Base-by-base conservation (phyloP, 495 filamentous ascomycete genomes). In the Apiosordaria backusii region DNA sequence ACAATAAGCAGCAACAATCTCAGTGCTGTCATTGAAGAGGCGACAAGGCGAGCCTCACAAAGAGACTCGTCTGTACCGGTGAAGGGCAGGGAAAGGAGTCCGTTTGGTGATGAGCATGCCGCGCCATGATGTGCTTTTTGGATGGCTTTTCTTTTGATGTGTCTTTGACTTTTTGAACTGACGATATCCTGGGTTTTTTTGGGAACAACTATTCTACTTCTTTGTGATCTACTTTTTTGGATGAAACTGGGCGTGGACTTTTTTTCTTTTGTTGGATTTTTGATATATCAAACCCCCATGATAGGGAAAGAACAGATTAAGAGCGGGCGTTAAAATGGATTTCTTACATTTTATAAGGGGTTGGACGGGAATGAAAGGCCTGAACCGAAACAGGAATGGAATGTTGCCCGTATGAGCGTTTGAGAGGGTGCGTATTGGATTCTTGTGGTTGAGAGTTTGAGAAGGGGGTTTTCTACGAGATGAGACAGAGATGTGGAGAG, bases 61-160 rank as follows among this genome's bases (percentile, higher is more conserved):
- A 67, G 73, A 52, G 70, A 74, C 24, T 72, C 74, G n/a, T 70
- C 57, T 15, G 45, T 70, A 18, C 71, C 75, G 4, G 64, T 66
- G 16, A 71, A 70, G 67, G 72, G 72, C 58, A 75, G 80, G 60
- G 76, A 80, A 25, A 73, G 72, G 54, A 85, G 82, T 64, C 84
- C 84, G 9, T 86, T 86, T 70, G 80, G 83, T 13, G 84, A 86
- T 65, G 84, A 86, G 71, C 76, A 86, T 62, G 84, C 82, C 57
- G 74, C 81, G 45, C 71, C 18, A n/a, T 65, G 55, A 55, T 60
- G 60, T 55, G 52, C 21, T 55, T 55, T 55, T 55, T 55, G 52
- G 18, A 22, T 55, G 52, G 52, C 22, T 55, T 55, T 55, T 55
- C n/a, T 23, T 55, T 55, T 21, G n/a, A 21, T 23, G n/a, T 55